phyloP scores from a whole-genome alignment of 805 yeast species.

The Candida odintsovae region DNA sequence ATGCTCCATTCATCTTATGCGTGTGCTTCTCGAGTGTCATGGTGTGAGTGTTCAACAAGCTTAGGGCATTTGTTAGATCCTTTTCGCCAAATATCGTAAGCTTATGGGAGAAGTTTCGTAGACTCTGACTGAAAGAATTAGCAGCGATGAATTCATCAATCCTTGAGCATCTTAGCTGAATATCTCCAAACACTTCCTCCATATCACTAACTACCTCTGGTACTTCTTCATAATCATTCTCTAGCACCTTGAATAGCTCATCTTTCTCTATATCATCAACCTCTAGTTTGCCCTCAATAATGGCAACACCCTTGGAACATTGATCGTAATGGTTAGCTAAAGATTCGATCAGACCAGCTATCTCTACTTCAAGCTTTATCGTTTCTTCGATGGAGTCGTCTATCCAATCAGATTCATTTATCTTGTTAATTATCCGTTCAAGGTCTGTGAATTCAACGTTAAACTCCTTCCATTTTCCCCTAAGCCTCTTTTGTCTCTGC shows the following conservation, averaged over 20 bases:
- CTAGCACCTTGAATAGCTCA: slow-evolving; percentile 41
- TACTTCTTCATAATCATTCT: slow-evolving; percentile 49
- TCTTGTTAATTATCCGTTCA: slow-evolving; percentile 30
- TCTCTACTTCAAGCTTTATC: slow-evolving; percentile 52
- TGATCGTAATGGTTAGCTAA: slow-evolving; percentile 82
- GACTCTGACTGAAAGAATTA: slow-evolving; percentile 22
- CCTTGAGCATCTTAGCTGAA: slow-evolving; percentile 16
- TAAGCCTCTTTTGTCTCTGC: slow-evolving; percentile 19
- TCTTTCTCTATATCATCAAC: slow-evolving; percentile 25
- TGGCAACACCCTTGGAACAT: slow-evolving; percentile 45
- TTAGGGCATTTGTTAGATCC: not conserved
- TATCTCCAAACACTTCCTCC: slow-evolving; percentile 30
- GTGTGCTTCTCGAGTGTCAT: slow-evolving; percentile 6
- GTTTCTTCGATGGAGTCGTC: slow-evolving; percentile 33
- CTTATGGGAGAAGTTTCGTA: slow-evolving; percentile 16
- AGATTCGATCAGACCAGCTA: slow-evolving; percentile 64
- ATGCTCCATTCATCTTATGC: slow-evolving; percentile 10
- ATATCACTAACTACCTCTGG: slow-evolving; percentile 49
- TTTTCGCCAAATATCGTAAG: slow-evolving; percentile 22
- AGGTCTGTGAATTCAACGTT: slow-evolving; percentile 16
- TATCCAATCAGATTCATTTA: slow-evolving; percentile 12
- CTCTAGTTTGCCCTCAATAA: slow-evolving; percentile 28
- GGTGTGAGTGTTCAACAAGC: slow-evolving; percentile 8
- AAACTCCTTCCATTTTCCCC: not conserved
- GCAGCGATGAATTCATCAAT: slow-evolving; percentile 27